phyloP scores from a whole-genome alignment of 768 basidiomycete genomes.

The Suillus ampliporus region DNA sequence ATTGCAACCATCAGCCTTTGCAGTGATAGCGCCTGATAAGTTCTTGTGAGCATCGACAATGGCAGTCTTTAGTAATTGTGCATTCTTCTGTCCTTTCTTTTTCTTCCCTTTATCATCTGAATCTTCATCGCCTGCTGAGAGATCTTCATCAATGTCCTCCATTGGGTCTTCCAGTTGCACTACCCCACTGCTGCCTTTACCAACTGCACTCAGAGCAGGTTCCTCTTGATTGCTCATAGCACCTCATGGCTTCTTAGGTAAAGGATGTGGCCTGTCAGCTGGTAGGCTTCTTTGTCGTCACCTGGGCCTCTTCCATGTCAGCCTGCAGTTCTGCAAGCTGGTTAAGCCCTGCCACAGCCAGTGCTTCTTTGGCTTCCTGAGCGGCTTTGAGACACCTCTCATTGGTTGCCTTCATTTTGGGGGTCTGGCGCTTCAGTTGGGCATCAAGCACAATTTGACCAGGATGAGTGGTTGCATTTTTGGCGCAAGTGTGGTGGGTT shows the following conservation, averaged over 20 bases:
- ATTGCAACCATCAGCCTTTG: not conserved
- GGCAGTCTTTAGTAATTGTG: not conserved
- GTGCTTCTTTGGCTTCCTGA: slow-evolving; percentile 7
- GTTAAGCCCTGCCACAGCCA: not conserved
- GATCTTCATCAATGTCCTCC: too few relatives aligned
- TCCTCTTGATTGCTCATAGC: not conserved
- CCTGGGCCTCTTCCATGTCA: not conserved
- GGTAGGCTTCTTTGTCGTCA: not conserved
- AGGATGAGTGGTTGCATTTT: slow-evolving; percentile 15
- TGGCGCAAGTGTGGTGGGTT: not conserved
- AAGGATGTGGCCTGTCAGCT: slow-evolving; percentile 10
- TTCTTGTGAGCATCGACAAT: not conserved
- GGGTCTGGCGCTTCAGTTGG: slow-evolving; percentile 11
- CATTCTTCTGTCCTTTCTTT: not conserved
- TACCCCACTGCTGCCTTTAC: too few relatives aligned
- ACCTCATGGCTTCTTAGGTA: not conserved
- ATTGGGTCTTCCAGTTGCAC: too few relatives aligned
- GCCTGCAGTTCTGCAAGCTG: slow-evolving; percentile 11
- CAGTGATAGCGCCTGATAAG: not conserved
- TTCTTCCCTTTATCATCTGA: not conserved
- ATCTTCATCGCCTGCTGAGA: too few relatives aligned
- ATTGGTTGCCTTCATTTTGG: slow-evolving; percentile 15
- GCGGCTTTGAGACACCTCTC: slow-evolving; percentile 13
- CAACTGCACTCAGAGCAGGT: too few relatives aligned
- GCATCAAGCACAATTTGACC: slow-evolving; percentile 12